Conservation (phyloP, 345 rosid species). For the Eucalyptus lansdowneana region DNA sequence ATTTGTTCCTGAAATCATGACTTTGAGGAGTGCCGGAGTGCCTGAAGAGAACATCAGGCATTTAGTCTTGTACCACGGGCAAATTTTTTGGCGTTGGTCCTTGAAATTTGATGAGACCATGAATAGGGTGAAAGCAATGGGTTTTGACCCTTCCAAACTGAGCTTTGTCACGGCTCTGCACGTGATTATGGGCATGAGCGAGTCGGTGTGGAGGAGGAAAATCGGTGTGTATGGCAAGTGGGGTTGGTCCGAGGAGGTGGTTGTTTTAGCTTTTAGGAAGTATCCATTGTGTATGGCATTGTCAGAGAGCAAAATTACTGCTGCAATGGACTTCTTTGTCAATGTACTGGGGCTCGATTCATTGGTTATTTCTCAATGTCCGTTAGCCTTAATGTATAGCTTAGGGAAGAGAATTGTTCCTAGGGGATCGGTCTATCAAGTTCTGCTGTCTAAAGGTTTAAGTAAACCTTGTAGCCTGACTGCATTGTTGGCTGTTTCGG, state of each 20-base stretch:
- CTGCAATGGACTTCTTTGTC: constrained; percentile 7
- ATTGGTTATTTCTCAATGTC: neutral
- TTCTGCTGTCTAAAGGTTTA: constrained; percentile 5
- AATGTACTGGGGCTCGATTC: constrained; percentile 6
- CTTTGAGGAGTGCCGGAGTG: too few species aligned
- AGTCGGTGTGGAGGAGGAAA: constrained; percentile 1
- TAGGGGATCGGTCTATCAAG: constrained; percentile 1
- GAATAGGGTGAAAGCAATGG: constrained; percentile 2
- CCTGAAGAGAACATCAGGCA: too few species aligned
- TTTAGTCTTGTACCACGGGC: too few species aligned
- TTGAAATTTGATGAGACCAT: neutral
- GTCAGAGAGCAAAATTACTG: constrained; percentile 10
- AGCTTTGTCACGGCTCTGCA: neutral
- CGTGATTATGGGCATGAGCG: neutral
- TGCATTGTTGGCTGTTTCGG: neutral
- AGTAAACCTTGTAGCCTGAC: neutral
- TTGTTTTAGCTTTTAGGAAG: constrained; percentile 1
- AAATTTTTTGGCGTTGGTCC: neutral
- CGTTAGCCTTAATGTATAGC: neutral
- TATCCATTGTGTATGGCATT: neutral
- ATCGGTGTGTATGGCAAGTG: neutral
- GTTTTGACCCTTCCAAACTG: neutral
- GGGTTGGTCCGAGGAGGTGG: constrained; percentile 6
- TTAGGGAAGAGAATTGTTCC: constrained; percentile 21
- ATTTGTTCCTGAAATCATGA: too few species aligned